Evolutionary conservation across 768 basidiomycete species (phyloP).

Genomic region (Rhodosporidiobolus sp.): DNA sequence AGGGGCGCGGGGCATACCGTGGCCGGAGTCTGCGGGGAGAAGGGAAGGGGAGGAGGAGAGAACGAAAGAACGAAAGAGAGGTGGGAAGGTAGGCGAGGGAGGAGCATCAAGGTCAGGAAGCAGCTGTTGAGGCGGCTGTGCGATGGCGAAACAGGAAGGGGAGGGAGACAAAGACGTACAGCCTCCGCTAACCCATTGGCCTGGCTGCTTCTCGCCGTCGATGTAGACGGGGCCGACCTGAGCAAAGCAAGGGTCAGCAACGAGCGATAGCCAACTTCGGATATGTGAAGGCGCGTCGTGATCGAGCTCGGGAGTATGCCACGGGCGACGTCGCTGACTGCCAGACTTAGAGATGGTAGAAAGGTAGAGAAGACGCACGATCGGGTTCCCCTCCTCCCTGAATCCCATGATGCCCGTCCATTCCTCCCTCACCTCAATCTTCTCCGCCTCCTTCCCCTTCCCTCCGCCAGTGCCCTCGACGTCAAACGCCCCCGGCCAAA

Average conservation of each 20-base stretch:
- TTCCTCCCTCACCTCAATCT: conserved; percentile 62
- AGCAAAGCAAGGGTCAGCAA: not conserved
- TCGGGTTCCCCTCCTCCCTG: conserved; percentile 54
- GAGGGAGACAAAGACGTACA: too few species aligned
- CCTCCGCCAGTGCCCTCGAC: conserved; percentile 52
- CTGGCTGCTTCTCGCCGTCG: conserved; percentile 10
- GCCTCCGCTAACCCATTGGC: conserved; percentile 33
- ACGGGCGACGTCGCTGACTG: too few species aligned
- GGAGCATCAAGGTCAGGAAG: too few species aligned
- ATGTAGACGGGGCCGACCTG: conserved; percentile 35
- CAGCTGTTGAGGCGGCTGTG: too few species aligned
- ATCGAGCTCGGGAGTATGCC: too few species aligned
- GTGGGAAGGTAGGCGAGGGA: too few species aligned
- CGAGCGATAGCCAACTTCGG: too few species aligned
- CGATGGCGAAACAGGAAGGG: too few species aligned
- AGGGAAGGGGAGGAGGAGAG: not conserved
- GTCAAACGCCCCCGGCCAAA: conserved; percentile 35
- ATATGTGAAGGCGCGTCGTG: too few species aligned
- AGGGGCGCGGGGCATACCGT: conserved; percentile 38
- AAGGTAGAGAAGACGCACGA: conserved; percentile 9
- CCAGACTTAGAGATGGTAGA: not conserved
- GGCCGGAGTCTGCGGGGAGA: conserved; percentile 23
- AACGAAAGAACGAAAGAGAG: too few species aligned
- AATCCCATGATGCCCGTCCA: conserved; percentile 87
- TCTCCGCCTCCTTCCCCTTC: not conserved